Base-by-base conservation (phyloP, 352 stramenopile genomes). In the Salisapilia sapeloensis region DNA sequence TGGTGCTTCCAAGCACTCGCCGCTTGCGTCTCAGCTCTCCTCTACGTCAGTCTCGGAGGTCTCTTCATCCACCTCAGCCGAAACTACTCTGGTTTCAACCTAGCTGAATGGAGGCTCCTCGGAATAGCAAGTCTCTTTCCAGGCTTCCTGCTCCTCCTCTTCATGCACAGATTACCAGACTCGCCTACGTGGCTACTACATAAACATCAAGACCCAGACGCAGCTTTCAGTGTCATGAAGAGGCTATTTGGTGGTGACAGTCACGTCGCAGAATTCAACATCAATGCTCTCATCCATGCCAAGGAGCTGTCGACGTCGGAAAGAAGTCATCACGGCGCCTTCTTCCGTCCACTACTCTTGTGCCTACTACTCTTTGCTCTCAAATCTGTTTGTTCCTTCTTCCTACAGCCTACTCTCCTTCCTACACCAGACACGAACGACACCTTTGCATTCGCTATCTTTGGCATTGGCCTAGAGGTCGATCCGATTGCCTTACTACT, bases 41-140 rank as follows among this genome's bases (percentile, higher is more conserved):
- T 33, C 24, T 87, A 83, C 38, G 23, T 83, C 23, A 47, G 42
- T 4, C 38, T 87, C 10, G 61, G 65, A 16, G 61, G 52, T 17
- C 31, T 76, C 11, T 77, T 80, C 34, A 53, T 80, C 33, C 58
- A 60, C 33, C 37, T 80, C 19, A 83, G 65, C 50, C 71, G 47
- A 12, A 43, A 53, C 29, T 85, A 77, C 45, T 35, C 79, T 6
- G 60, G 61, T 24, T 85, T 89, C 45, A 82, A 80, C 38, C 48
- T 89, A n/a, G 70, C 51, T 46, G 72, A 84, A 38, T 89, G 72
- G 69, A 83, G 80, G 33, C 45, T 70, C 18, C 38, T 85, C 22
- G 60, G 69, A 13, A 46, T 79, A 13, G 43, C 52, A 14, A 61
- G 65, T 3, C 36, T 83, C 4, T 21, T 56, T 5, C 69, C 69